Percentiles rank a stretch among this genome's conserved stretches.
phyloP scores from a whole-genome alignment of 208 protist genomes.

The Trypanosoma lewisi region DNA sequence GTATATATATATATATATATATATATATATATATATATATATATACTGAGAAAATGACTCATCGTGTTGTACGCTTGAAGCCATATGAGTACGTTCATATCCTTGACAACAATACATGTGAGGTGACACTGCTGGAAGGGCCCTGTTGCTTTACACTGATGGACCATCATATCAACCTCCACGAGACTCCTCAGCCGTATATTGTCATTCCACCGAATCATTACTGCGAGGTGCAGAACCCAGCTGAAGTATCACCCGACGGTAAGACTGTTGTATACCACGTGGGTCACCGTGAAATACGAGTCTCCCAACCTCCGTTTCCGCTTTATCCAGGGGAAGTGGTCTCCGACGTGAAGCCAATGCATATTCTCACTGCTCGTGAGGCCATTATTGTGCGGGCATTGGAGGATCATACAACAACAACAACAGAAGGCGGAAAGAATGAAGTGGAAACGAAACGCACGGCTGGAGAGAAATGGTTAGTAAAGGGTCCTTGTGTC shows the following conservation, averaged over 20 bases:
- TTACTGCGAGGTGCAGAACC: conserved; percentile 89
- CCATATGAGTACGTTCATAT: conserved; percentile 86
- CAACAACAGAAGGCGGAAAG: conserved; percentile 3
- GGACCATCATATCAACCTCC: conserved; percentile 62
- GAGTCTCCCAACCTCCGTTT: conserved; percentile 82
- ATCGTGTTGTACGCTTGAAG: conserved; percentile 50
- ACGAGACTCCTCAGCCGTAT: conserved; percentile 32
- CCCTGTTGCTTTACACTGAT: conserved; percentile 81
- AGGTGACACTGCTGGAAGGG: conserved; percentile 78
- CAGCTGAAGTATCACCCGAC: conserved; percentile 33
- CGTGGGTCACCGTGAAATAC: conserved; percentile 79
- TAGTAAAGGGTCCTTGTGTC: conserved; percentile 35
- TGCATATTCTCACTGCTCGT: conserved; percentile 60
- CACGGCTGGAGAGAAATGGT: conserved; percentile 87
- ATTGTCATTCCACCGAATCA: conserved; percentile 83
- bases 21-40: too few relatives aligned
- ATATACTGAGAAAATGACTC: too few relatives aligned
- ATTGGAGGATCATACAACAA: conserved; percentile 11
- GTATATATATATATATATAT: too few relatives aligned
- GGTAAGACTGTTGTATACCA: conserved; percentile 8
- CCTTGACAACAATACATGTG: conserved; percentile 77
- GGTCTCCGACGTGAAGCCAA: conserved; percentile 25
- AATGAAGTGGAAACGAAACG: conserved; percentile 15
- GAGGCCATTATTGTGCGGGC: conserved; percentile 63
- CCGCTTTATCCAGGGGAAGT: conserved; percentile 89